Evolutionary conservation across 306 rosid genomes (phyloP).

Genomic region (Parietaria judaica): DNA sequence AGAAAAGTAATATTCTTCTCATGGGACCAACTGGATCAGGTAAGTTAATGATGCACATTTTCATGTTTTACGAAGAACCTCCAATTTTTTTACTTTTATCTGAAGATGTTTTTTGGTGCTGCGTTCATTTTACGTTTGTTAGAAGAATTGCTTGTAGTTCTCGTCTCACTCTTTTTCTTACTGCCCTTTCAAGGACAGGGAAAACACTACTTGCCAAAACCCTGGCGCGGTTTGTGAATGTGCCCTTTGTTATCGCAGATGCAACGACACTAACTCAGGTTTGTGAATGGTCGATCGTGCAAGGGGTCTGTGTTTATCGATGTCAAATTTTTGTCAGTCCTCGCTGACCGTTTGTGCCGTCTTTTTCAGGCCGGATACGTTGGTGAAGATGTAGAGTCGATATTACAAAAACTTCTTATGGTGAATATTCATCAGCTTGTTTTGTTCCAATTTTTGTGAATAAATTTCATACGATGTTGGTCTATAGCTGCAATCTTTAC

Average conservation of each 20-base stretch:
- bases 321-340: background rate
- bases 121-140: background rate
- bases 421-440: slow-evolving; percentile 30
- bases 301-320: background rate
- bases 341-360: slow-evolving; percentile 1
- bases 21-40: slow-evolving; percentile 99
- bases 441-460: background rate
- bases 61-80: background rate
- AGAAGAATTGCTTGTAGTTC: slow-evolving; percentile 4
- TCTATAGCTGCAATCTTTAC: no score
- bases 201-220: slow-evolving; percentile 99
- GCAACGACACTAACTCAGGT: slow-evolving; percentile 98
- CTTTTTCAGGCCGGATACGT: slow-evolving; percentile 91
- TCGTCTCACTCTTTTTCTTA: slow-evolving; percentile 48
- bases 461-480: background rate
- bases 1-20: slow-evolving; percentile 91
- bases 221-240: slow-evolving; percentile 93
- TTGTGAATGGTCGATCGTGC: slow-evolving; percentile 31
- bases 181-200: slow-evolving; percentile 97
- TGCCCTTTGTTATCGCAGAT: slow-evolving; percentile 95
- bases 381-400: slow-evolving; percentile 98
- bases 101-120: background rate
- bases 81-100: no score
- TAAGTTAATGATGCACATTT: slow-evolving; percentile 25
- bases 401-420: slow-evolving; percentile 82